Conservation (phyloP, 495 filamentous ascomycete species). For the Trichoderma orchidacearum region DNA sequence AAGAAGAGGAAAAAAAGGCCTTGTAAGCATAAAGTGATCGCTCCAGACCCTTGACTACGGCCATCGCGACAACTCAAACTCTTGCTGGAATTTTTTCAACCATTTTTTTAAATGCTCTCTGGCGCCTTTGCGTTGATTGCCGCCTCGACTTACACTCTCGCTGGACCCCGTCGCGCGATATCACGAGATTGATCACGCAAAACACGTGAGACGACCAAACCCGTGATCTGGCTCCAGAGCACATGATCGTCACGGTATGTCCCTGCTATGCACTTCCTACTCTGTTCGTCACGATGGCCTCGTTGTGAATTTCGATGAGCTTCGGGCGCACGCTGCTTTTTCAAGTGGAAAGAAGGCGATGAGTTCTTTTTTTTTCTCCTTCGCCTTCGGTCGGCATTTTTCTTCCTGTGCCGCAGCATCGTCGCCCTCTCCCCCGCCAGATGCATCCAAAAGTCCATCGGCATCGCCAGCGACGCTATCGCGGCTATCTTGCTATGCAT, state of each 20-base stretch:
- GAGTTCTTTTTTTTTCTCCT: not conserved
- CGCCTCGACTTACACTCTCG: not conserved
- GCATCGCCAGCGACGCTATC: too few species aligned
- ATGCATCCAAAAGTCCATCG: not conserved
- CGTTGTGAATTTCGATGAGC: not conserved
- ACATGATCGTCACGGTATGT: conserved; percentile 4
- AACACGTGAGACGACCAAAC: conserved; percentile 5
- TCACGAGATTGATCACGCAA: conserved; percentile 5
- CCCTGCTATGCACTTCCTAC: not conserved
- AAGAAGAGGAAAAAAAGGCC: not conserved
- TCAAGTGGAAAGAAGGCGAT: not conserved
- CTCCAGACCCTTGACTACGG: not conserved
- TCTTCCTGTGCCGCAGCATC: not conserved
- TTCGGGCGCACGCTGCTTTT: not conserved
- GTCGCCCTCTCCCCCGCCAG: not conserved
- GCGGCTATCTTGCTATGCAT: too few species aligned
- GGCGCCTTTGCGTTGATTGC: not conserved
- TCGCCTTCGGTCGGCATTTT: not conserved
- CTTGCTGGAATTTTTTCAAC: not conserved
- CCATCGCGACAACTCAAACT: not conserved
- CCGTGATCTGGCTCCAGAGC: conserved; percentile 5
- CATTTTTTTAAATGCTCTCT: not conserved
- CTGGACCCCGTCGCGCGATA: conserved; percentile 1
- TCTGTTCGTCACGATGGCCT: not conserved
- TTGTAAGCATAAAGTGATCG: not conserved